Evolutionary conservation across 208 protist species (phyloP).

Genomic region (Acanthamoeba sp.): DNA sequence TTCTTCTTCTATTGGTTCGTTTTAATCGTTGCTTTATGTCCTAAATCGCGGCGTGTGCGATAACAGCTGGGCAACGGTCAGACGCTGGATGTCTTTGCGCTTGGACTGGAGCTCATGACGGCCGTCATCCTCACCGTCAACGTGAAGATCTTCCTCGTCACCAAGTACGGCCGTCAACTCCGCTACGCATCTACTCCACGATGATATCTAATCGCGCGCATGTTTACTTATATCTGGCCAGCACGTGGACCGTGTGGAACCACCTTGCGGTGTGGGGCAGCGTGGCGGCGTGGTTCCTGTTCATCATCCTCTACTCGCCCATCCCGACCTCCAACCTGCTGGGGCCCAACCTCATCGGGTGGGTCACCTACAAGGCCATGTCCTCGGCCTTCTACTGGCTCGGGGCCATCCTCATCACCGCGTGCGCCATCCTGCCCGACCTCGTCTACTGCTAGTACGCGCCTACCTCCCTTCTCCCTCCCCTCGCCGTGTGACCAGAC

Average conservation of each 20-base stretch:
- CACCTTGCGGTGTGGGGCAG: neutral
- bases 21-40: neutral
- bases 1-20: too few species aligned
- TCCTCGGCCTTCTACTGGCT: neutral
- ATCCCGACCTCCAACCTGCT: neutral
- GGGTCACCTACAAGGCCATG: slow-evolving; percentile 28
- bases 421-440: neutral
- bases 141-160: neutral
- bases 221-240: neutral
- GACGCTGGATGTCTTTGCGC: neutral
- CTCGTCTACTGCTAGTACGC: slow-evolving; percentile 32
- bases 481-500: too few species aligned
- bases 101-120: slow-evolving; percentile 9
- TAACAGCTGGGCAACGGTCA: neutral
- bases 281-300: neutral
- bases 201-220: neutral
- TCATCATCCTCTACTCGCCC: neutral
- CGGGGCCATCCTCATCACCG: neutral
- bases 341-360: neutral
- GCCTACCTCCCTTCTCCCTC: neutral
- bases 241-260: slow-evolving; percentile 46
- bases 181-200: neutral
- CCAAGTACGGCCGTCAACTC: neutral
- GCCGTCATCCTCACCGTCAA: slow-evolving; percentile 1
- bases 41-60: neutral